These are phyloP conservation scores for Talaromyces sp. DNA, from an alignment of 2,329 filamentous ascomycete genomes.

Conservation along the genomic window DNA sequence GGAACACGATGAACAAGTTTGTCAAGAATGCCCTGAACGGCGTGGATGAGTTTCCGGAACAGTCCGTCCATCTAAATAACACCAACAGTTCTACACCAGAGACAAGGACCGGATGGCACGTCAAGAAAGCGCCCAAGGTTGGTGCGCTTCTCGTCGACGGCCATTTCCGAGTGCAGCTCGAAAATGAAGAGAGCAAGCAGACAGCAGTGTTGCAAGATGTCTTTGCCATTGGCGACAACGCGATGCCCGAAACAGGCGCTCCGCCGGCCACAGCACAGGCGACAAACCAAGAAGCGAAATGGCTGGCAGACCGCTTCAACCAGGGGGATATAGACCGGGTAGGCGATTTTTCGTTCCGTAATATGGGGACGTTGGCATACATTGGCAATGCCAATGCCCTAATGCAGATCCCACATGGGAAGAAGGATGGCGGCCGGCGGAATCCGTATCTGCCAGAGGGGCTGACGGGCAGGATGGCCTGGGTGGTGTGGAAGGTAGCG, in stretches of 20 bases:
- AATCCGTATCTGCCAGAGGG: conserved; percentile 30
- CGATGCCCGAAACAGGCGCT: conserved; percentile 46
- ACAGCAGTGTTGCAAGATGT: conserved; percentile 49
- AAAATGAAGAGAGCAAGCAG: conserved; percentile 28
- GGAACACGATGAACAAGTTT: conserved; percentile 33
- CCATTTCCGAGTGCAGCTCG: conserved; percentile 52
- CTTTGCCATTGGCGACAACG: conserved; percentile 55
- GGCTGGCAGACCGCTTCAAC: conserved; percentile 54
- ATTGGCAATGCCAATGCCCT: conserved; percentile 55
- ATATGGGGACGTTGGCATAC: conserved; percentile 57
- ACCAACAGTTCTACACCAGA: not conserved
- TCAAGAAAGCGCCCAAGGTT: conserved; percentile 45
- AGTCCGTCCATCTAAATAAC: conserved; percentile 17
- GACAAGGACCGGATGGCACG: conserved; percentile 38
- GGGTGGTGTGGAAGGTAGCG: conserved; percentile 41
- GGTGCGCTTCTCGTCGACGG: conserved; percentile 53
- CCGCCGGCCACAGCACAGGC: conserved; percentile 58
- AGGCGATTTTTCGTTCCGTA: conserved; percentile 50
- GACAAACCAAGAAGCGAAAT: conserved; percentile 54
- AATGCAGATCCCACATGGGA: conserved; percentile 45
- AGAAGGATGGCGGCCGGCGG: conserved; percentile 8
- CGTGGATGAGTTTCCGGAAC: conserved; percentile 32
- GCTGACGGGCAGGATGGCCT: conserved; percentile 37
- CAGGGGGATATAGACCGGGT: conserved; percentile 35
- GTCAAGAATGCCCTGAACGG: conserved; percentile 23